These are phyloP conservation scores for Globisporangium mamillatum DNA, from an alignment of 352 stramenopile species.

Conservation along the genomic window DNA sequence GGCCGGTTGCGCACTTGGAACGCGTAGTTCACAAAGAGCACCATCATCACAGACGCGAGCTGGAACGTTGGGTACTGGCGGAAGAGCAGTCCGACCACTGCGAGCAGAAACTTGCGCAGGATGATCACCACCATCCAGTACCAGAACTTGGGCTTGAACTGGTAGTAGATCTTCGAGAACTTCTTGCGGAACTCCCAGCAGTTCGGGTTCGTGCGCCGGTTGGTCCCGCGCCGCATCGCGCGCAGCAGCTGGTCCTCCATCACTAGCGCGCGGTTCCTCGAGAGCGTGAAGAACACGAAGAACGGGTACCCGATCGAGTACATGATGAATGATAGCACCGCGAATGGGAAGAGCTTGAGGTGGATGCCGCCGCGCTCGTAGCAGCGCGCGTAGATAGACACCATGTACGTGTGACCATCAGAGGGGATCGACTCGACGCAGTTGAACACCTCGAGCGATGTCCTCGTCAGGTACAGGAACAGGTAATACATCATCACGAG, in stretches of 20 bases:
- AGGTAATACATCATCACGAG: slow-evolving; percentile 85
- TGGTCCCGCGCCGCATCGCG: slow-evolving; percentile 54
- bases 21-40: slow-evolving; percentile 75
- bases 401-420: slow-evolving; percentile 73
- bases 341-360: slow-evolving; percentile 58
- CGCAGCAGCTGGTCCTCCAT: slow-evolving; percentile 69
- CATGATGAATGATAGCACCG: slow-evolving; percentile 56
- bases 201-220: slow-evolving; percentile 62
- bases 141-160: slow-evolving; percentile 82
- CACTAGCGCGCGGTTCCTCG: slow-evolving; percentile 47
- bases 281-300: slow-evolving; percentile 64
- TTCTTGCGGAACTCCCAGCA: slow-evolving; percentile 73
- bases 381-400: slow-evolving; percentile 61
- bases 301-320: slow-evolving; percentile 76
- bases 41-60: slow-evolving; percentile 70
- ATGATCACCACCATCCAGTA: slow-evolving; percentile 86
- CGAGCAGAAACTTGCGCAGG: slow-evolving; percentile 69
- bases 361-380: slow-evolving; percentile 61
- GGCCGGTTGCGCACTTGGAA: slow-evolving; percentile 67
- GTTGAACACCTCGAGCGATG: slow-evolving; percentile 78
- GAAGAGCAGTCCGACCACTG: slow-evolving; percentile 65
- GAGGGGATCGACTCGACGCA: slow-evolving; percentile 60
- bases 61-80: slow-evolving; percentile 71
- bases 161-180: slow-evolving; percentile 83
- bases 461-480: slow-evolving; percentile 74